Base-by-base conservation (phyloP, 257 asterid species). In the Gynochthodes officinalis region DNA sequence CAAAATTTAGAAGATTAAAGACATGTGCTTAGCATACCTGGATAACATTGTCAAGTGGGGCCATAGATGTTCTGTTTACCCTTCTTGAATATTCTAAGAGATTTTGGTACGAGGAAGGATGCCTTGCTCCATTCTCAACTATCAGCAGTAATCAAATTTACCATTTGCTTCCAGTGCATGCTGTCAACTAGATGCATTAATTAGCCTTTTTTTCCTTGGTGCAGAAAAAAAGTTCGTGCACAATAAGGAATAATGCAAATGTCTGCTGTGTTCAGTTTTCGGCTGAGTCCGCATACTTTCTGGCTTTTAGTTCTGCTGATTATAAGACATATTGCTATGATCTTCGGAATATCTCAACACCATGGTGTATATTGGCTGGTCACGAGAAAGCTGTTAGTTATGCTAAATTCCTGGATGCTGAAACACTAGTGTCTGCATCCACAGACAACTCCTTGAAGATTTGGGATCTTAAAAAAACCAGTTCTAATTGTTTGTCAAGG, bases 191-290 rank as follows among this genome's bases (percentile, higher is more conserved):
- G 67, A 10, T 59, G 46, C 37, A 59, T 66, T 85, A 66, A 75
- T 76, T 37, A 63, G 16, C 28, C 0, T 60, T 28, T 53, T 83
- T 75, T 60, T 62, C 54, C 68, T 75, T 78, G 80, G 58, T 86
- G 88, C 98, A 93, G 99, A 86, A 73, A 79, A 89, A 89, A 73
- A 91, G 97, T 58, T 79, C 87, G 79, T 88, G 95, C 96, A 87
- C 99, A 5, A 91, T 91, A 62, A 86, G 84, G 89, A 91, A 82
- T 84, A 86, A 82, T 82, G 96, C 97, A 50, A 94, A 91, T 82
- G 93, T 94, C 64, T 94, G 99, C 86, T 76, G 90, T 72, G 93
- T 94, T 71, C 99, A 91, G 83, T 91, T 91, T 81, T 94, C 99
- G 53, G 73, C 90, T 12, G 81, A 87, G 75, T 87, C 95, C 27